phyloP scores from a whole-genome alignment of 164 flowering plant genomes.

The Cinnamomum chago region DNA sequence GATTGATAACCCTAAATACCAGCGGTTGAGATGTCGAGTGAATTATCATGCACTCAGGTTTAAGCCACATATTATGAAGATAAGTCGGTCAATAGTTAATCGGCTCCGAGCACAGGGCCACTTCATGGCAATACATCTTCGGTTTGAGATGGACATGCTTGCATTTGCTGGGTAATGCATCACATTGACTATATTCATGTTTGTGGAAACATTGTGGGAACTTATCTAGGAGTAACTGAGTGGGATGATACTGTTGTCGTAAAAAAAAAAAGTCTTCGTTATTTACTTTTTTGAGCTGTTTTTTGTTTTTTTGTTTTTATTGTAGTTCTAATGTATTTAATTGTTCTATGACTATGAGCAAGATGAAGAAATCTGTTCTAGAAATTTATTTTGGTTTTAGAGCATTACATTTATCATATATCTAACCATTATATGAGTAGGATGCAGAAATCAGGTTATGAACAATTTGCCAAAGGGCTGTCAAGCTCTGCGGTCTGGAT shows the following conservation, averaged over 20 bases:
- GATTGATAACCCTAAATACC: constrained; percentile 90
- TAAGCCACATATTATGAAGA: constrained; percentile 83
- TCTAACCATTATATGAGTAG: not conserved
- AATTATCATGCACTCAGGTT: constrained; percentile 92
- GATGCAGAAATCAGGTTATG: not conserved
- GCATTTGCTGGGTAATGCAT: constrained; percentile 96
- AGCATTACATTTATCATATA: not conserved
- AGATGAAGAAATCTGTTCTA: no score
- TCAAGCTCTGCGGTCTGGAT: no score
- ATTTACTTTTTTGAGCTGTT: no score
- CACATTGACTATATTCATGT: constrained; percentile 4
- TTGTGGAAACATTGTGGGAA: not conserved
- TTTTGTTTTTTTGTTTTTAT: not conserved
- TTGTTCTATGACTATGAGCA: no score
- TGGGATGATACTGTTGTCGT: not conserved
- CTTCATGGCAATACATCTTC: constrained; percentile 99
- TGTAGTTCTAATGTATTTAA: not conserved
- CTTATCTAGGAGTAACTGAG: not conserved
- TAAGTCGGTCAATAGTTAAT: constrained; percentile 70
- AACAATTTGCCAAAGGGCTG: no score
- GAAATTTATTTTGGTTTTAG: no score
- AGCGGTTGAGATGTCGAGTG: constrained; percentile 91
- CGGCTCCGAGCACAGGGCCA: constrained; percentile 88
- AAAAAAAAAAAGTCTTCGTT: no score
- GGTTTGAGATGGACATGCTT: constrained; percentile 99